These are phyloP conservation scores for Macroventuria anomochaeta DNA, from an alignment of 2,329 filamentous ascomycete genomes.

Conservation along the genomic window DNA sequence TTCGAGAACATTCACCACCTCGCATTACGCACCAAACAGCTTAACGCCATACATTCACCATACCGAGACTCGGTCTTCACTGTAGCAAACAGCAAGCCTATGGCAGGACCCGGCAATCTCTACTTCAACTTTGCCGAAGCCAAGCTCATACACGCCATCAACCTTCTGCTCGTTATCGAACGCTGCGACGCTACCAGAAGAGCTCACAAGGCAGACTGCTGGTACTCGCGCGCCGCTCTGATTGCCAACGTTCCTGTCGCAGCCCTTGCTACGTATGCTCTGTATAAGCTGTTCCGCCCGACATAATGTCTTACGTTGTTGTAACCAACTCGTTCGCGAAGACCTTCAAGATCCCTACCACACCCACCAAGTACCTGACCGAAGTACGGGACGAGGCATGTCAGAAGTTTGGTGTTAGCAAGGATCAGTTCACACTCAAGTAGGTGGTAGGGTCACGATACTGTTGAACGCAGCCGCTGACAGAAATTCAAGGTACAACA, in stretches of 20 bases:
- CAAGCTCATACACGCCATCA: slow-evolving; percentile 42
- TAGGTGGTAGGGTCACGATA: slow-evolving; percentile 50
- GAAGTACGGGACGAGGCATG: slow-evolving; percentile 91
- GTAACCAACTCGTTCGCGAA: slow-evolving; percentile 83
- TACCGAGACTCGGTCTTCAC: background rate
- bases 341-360: slow-evolving; percentile 81
- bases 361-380: slow-evolving; percentile 77
- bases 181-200: slow-evolving; percentile 36
- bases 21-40: background rate
- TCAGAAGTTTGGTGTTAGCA: slow-evolving; percentile 74
- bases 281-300: slow-evolving; percentile 40
- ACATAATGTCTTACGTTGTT: slow-evolving; percentile 86
- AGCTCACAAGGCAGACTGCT: slow-evolving; percentile 34
- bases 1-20: slow-evolving; percentile 16
- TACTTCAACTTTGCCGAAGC: slow-evolving; percentile 42
- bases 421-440: slow-evolving; percentile 82
- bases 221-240: slow-evolving; percentile 36
- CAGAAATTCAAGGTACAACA: slow-evolving; percentile 59
- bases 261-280: slow-evolving; percentile 32
- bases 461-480: slow-evolving; percentile 5
- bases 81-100: slow-evolving; percentile 18
- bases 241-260: slow-evolving; percentile 36
- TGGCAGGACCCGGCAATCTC: slow-evolving; percentile 43
- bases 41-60: background rate
- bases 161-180: slow-evolving; percentile 37